A percentile compares a stretch with the other conserved stretches of the same genome.
These are phyloP conservation scores for Saturnispora halmiae DNA, from an alignment of 805 yeast genomes.

Conservation along the genomic window DNA sequence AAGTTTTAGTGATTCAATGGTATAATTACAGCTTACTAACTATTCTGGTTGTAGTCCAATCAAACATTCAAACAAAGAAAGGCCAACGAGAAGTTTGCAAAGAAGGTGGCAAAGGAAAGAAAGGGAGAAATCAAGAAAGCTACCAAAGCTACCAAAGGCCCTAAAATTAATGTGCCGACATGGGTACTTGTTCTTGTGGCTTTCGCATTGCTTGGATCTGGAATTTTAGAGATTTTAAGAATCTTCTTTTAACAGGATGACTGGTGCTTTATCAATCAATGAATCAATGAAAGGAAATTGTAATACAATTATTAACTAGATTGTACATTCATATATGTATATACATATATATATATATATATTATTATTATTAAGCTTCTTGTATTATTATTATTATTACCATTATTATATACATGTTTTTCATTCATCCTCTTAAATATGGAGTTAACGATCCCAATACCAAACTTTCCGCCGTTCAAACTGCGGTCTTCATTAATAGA, in stretches of 20 bases:
- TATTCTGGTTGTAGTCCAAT: conserved; percentile 34
- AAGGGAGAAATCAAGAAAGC: conserved; percentile 14
- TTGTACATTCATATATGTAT: too few relatives aligned
- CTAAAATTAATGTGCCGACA: conserved; percentile 34
- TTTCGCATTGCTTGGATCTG: conserved; percentile 77
- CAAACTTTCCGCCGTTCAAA: conserved; percentile 60
- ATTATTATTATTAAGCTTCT: too few relatives aligned
- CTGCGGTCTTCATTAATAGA: conserved; percentile 70
- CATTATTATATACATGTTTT: too few relatives aligned
- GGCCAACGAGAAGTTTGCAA: conserved; percentile 80
- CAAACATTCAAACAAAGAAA: conserved; percentile 84
- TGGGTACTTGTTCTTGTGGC: conserved; percentile 47
- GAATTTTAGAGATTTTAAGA: conserved; percentile 58
- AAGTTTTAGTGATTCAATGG: background rate
- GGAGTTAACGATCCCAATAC: conserved; percentile 13
- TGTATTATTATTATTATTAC: too few relatives aligned
- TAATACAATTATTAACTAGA: too few relatives aligned
- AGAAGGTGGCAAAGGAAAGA: conserved; percentile 45
- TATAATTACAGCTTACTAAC: background rate
- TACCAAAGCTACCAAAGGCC: conserved; percentile 3
- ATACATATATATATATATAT: too few relatives aligned
- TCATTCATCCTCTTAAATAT: too few relatives aligned
- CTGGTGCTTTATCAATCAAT: too few relatives aligned
- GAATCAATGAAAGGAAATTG: too few relatives aligned
- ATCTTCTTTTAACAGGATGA: conserved; percentile 44